Evolutionary conservation across 2,329 filamentous ascomycete genomes (phyloP).

Genomic region (Setomelanomma holmii): DNA sequence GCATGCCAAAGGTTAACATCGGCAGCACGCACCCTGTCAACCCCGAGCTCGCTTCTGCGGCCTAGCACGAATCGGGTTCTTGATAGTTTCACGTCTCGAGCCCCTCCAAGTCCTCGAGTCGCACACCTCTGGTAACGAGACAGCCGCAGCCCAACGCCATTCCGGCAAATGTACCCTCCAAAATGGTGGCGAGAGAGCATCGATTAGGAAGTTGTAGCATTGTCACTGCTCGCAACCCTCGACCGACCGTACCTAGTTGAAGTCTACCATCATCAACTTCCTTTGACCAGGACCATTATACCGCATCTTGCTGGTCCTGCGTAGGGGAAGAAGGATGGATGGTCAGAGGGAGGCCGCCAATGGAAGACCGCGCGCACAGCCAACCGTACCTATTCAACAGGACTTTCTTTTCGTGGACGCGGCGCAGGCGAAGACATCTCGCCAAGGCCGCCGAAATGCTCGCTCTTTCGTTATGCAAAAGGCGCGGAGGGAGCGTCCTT

Average conservation of each 20-base stretch:
- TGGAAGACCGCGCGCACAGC: slow-evolving; percentile 27
- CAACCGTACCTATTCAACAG: slow-evolving; percentile 35
- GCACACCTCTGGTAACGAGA: slow-evolving; percentile 28
- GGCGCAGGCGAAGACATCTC: slow-evolving; percentile 46
- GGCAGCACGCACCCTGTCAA: slow-evolving; percentile 27
- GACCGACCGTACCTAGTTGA: slow-evolving; percentile 29
- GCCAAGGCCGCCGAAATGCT: slow-evolving; percentile 49
- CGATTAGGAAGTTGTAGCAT: slow-evolving; percentile 37
- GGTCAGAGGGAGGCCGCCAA: slow-evolving; percentile 30
- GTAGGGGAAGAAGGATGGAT: slow-evolving; percentile 35
- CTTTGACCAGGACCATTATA: slow-evolving; percentile 25
- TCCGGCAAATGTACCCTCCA: slow-evolving; percentile 26
- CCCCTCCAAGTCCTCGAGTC: slow-evolving; percentile 36
- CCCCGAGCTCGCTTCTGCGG: slow-evolving; percentile 30
- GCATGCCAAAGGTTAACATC: slow-evolving; percentile 21
- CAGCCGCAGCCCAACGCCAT: slow-evolving; percentile 31
- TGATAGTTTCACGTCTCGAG: slow-evolving; percentile 42
- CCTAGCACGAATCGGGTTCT: slow-evolving; percentile 42
- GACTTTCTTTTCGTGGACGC: slow-evolving; percentile 50
- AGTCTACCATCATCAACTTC: slow-evolving; percentile 29
- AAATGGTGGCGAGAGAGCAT: slow-evolving; percentile 36
- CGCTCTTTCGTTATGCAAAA: slow-evolving; percentile 52
- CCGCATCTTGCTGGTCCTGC: slow-evolving; percentile 24
- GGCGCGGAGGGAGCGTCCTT: slow-evolving; percentile 46
- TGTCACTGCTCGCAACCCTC: slow-evolving; percentile 23